phyloP scores from a whole-genome alignment of 768 basidiomycete species.

The Collybiopsis luxurians region DNA sequence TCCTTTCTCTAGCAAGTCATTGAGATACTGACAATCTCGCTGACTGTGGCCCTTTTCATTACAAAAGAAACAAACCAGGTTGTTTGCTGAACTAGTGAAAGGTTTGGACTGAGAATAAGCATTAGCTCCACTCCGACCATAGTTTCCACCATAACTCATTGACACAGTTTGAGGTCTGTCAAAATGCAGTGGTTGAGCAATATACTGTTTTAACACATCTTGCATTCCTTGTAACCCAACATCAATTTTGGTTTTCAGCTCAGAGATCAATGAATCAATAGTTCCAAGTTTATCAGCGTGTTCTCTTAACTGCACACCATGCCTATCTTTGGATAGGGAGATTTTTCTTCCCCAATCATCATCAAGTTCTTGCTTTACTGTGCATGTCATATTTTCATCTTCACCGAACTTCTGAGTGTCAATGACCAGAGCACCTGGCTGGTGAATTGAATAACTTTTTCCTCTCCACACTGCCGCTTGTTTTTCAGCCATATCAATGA shows the following conservation, averaged over 20 bases:
- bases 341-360: not conserved
- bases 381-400: not conserved
- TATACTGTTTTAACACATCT: not conserved
- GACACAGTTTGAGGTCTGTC: not conserved
- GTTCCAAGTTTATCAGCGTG: too few relatives aligned
- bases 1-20: not conserved
- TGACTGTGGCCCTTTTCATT: not conserved
- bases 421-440: not conserved
- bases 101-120: not conserved
- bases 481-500: too few relatives aligned
- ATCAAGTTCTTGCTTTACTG: not conserved
- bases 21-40: not conserved
- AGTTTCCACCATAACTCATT: not conserved
- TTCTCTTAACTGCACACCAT: too few relatives aligned
- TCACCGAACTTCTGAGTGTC: not conserved
- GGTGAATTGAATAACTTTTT: not conserved
- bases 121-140: not conserved
- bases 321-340: not conserved
- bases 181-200: not conserved
- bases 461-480: not conserved
- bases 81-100: not conserved
- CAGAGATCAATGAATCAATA: not conserved
- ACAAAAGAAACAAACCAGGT: not conserved
- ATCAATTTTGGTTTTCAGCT: not conserved
- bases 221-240: not conserved